Evolutionary conservation across 257 asterid species (phyloP), one percentile per base, ranked within the genome.

Genomic region (Gentiana straminea): DNA sequence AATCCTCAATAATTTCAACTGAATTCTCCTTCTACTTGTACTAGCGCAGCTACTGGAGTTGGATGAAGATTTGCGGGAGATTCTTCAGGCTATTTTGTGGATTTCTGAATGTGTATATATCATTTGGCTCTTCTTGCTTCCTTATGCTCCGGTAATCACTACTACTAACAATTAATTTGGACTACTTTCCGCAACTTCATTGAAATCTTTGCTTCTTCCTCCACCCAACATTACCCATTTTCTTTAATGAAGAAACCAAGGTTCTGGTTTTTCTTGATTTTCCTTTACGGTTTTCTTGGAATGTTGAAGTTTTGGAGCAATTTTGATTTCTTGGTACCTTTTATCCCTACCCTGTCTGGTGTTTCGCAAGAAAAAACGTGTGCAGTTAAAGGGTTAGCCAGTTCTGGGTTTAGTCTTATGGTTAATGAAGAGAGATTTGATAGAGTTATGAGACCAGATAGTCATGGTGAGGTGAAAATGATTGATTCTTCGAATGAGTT

Each of bases 41-140:
- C 36, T 50, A 55, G 56, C 64, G 61, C 57, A 61, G 74, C 57
- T 64, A 61, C 0, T 43, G 24, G 92, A 86, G 52, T 61, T 72
- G 62, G 81, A 81, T 52, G 92, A 71, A 54, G 65, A 61, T 59
- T 65, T 65, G 10, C 66, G 84, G 79, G 82, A 66, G 54, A 51
- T 76, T 13, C 54, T 76, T 34, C 86, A 75, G 65, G 54, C 65
- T 52, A 13, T 67, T 38, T 66, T 90, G 39, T 90, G 98, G 98
- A 47, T 57, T 51, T 77, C 84, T 4, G 98, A 82, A 59, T 84
- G 83, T 7, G 79, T 81, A 56, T 90, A 90, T 51, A 69, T 86
- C 52, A 24, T 24, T 24, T 24, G 24, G 24, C 24, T 24, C 24
- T 24, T 24, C 24, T 24, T 24, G 24, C 24, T 24, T 24, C 24